These are phyloP conservation scores for Paraconiothyrium brasiliense DNA, from an alignment of 2,329 filamentous ascomycete species.

Conservation along the genomic window DNA sequence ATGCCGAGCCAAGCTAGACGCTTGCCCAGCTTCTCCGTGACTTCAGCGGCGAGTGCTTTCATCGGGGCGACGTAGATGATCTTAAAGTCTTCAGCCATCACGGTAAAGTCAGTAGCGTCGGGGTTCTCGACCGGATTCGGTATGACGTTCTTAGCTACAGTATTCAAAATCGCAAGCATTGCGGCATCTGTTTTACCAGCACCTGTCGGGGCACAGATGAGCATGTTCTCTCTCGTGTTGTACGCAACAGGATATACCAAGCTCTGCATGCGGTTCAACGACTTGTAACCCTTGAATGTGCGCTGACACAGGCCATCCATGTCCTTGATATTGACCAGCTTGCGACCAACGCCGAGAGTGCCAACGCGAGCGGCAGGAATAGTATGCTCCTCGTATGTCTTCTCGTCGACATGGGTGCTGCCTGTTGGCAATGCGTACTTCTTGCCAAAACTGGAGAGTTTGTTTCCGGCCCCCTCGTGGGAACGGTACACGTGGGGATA, in stretches of 20 bases:
- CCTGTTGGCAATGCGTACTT: slow-evolving; percentile 85
- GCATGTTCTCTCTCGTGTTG: slow-evolving; percentile 96
- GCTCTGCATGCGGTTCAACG: slow-evolving; percentile 97
- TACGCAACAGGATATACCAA: slow-evolving; percentile 95
- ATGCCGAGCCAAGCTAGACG: slow-evolving; percentile 93
- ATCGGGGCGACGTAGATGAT: slow-evolving; percentile 99
- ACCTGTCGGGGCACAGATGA: slow-evolving; percentile 97
- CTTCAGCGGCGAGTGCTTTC: slow-evolving; percentile 96
- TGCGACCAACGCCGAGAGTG: slow-evolving; percentile 74
- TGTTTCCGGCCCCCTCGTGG: slow-evolving; percentile 81
- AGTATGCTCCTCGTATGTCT: slow-evolving; percentile 88
- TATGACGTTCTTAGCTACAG: slow-evolving; percentile 82
- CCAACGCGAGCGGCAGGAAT: slow-evolving; percentile 87
- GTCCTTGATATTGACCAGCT: slow-evolving; percentile 78
- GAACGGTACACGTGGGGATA: slow-evolving; percentile 95
- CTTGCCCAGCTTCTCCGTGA: slow-evolving; percentile 93
- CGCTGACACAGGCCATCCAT: slow-evolving; percentile 87
- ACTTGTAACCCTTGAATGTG: slow-evolving; percentile 95
- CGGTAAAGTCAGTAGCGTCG: slow-evolving; percentile 78
- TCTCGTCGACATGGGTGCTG: slow-evolving; percentile 73
- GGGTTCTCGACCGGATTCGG: slow-evolving; percentile 82
- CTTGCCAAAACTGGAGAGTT: slow-evolving; percentile 78
- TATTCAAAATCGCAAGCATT: slow-evolving; percentile 94
- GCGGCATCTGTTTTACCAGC: slow-evolving; percentile 98
- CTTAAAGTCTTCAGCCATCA: slow-evolving; percentile 91